Base-by-base conservation (phyloP, 129 eudicot species). In the Ambrosia trifida region DNA sequence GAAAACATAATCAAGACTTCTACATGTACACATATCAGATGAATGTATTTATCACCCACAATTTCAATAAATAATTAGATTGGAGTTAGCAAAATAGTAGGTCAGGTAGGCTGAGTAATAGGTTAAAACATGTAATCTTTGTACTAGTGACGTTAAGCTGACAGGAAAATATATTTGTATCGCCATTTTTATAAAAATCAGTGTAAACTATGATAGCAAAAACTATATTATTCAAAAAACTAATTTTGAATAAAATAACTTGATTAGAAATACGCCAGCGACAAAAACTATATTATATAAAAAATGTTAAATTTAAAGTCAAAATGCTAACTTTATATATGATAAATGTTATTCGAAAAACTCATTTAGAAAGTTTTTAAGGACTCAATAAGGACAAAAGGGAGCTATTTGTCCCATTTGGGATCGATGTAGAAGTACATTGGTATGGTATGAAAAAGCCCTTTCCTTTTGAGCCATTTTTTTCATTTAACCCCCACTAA, bases 1-100 rank as follows among this genome's bases (percentile, higher is more conserved):
- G 46, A 4, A 67, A 31, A 28, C 58, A 44, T 68, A 66, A 68
- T 32, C 12, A 49, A 49, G 35, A 63, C 46, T 45, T 30, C 19
- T 44, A 60, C 9, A 72, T 28, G 57, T 49, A 45, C 43, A 24
- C 24, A 51, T 50, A 12, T 3, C 56, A 50, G 0, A 50, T 14
- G 18, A 50, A 28, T 58, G 30, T 11, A 24, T 24, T 28, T 7
- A 57, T 44, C 50, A 44, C 50, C 50, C 50, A 8, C 9, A 44
- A 9, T 45, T 12, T 45, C 50, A 45, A 11, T 10, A 45, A 45
- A 45, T 45, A 45, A 3, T 45, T 45, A 10, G 50, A 45, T 10
- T 11, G 20, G 62, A 56, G 62, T n/a, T 56, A 35, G 36, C 62
- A 56, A 58, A 58, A 30, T 30, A 24, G 28, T 24, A 24, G 41